phyloP scores from a whole-genome alignment of 352 stramenopile genomes.

The Phytophthora hybrid region DNA sequence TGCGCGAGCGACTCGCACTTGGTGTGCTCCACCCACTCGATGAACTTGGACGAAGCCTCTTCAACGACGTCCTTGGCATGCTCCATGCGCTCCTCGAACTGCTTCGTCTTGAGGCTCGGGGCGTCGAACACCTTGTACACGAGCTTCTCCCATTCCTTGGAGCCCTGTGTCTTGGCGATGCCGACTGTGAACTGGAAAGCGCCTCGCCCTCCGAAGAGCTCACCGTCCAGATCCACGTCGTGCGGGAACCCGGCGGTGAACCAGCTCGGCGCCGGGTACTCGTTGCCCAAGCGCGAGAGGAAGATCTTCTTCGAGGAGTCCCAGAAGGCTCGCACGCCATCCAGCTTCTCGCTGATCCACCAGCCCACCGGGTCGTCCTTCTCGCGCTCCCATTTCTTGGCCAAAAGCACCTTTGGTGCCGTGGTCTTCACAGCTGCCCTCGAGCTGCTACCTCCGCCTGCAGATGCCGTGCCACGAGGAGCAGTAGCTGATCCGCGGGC shows the following conservation, averaged over 20 bases:
- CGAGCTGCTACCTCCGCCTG: slow-evolving; percentile 4
- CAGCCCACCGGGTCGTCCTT: slow-evolving; percentile 66
- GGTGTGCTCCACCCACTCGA: slow-evolving; percentile 74
- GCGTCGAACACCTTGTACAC: slow-evolving; percentile 82
- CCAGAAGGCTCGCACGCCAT: slow-evolving; percentile 77
- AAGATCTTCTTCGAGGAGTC: slow-evolving; percentile 60
- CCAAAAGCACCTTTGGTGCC: slow-evolving; percentile 61
- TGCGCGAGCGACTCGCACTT: slow-evolving; percentile 57
- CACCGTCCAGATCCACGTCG: slow-evolving; percentile 73
- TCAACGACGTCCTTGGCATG: slow-evolving; percentile 41
- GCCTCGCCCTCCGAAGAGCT: slow-evolving; percentile 71
- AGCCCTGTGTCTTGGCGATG: slow-evolving; percentile 65
- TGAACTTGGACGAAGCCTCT: slow-evolving; percentile 43
- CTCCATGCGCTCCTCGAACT: slow-evolving; percentile 69
- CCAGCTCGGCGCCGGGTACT: slow-evolving; percentile 69
- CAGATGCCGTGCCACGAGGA: slow-evolving; percentile 17
- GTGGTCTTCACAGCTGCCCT: slow-evolving; percentile 42
- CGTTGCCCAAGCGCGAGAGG: slow-evolving; percentile 69
- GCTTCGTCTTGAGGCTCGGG: slow-evolving; percentile 49
- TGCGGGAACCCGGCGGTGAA: slow-evolving; percentile 64
- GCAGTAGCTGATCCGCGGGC: slow-evolving; percentile 34
- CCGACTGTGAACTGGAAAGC: slow-evolving; percentile 76
- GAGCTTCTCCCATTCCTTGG: slow-evolving; percentile 62
- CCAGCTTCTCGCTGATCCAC: slow-evolving; percentile 85
- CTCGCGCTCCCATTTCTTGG: slow-evolving; percentile 74